Evolutionary conservation across 2,329 filamentous ascomycete species (phyloP).

Genomic region (Diaporthe batatas): DNA sequence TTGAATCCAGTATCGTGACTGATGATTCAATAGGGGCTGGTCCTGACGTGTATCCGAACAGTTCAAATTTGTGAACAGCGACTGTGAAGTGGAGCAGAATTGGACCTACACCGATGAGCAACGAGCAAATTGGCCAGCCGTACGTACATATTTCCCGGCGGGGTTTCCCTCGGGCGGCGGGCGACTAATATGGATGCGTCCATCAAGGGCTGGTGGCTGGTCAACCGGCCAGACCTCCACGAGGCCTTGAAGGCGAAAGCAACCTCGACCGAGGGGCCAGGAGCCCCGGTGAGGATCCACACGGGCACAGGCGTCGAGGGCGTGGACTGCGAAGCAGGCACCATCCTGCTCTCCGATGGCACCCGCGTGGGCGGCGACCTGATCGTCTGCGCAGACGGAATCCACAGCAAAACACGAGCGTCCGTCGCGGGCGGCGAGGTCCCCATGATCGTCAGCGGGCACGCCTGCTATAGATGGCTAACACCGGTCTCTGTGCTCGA

Average conservation of each 20-base stretch:
- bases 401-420: slow-evolving; percentile 34
- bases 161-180: neutral
- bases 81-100: slow-evolving; percentile 12
- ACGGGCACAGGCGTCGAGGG: slow-evolving; percentile 4
- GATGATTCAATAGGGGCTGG: neutral
- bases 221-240: slow-evolving; percentile 38
- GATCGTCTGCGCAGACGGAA: slow-evolving; percentile 38
- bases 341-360: slow-evolving; percentile 33
- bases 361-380: slow-evolving; percentile 37
- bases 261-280: slow-evolving; percentile 16
- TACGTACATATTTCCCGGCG: slow-evolving; percentile 1
- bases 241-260: slow-evolving; percentile 35
- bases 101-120: slow-evolving; percentile 9
- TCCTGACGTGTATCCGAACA: slow-evolving; percentile 3
- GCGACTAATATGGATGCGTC: neutral
- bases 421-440: slow-evolving; percentile 18
- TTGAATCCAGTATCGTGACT: neutral
- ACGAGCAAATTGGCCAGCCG: slow-evolving; percentile 29
- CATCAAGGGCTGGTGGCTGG: slow-evolving; percentile 36
- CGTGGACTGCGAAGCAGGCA: slow-evolving; percentile 36
- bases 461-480: slow-evolving; percentile 39
- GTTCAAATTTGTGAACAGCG: slow-evolving; percentile 34
- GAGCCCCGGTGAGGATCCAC: slow-evolving; percentile 36
- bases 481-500: slow-evolving; percentile 28
- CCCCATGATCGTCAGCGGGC: slow-evolving; percentile 24